These are phyloP conservation scores for Metarhizium album DNA, from an alignment of 2,329 filamentous ascomycete genomes.

Conservation along the genomic window DNA sequence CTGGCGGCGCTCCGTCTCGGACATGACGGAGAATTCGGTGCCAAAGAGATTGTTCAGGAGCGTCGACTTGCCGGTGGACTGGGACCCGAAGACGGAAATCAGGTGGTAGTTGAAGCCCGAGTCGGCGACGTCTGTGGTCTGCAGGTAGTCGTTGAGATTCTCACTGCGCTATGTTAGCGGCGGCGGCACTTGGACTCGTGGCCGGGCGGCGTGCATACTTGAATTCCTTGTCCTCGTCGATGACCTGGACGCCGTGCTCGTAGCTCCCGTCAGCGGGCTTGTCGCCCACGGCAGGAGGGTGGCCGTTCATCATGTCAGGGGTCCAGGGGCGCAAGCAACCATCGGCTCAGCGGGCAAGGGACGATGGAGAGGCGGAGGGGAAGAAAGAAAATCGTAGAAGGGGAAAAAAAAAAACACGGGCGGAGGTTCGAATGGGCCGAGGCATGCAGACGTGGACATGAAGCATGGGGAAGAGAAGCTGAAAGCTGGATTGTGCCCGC, in stretches of 20 bases:
- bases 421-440: slow-evolving; percentile 1
- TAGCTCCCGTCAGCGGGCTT: slow-evolving; percentile 56
- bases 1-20: slow-evolving; percentile 84
- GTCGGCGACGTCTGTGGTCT: slow-evolving; percentile 66
- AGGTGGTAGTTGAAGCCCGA: slow-evolving; percentile 98
- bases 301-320: slow-evolving; percentile 54
- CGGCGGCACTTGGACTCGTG: not conserved
- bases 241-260: slow-evolving; percentile 91
- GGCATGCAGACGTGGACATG: not conserved
- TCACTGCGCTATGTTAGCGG: slow-evolving; percentile 38
- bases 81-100: slow-evolving; percentile 96
- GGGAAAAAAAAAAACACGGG: not conserved
- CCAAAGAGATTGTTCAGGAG: slow-evolving; percentile 92
- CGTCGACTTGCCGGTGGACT: slow-evolving; percentile 97
- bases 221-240: slow-evolving; percentile 87
- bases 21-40: slow-evolving; percentile 96
- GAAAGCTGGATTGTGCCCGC: not conserved
- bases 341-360: not conserved
- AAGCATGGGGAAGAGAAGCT: not conserved
- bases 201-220: slow-evolving; percentile 51
- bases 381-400: not conserved
- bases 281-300: slow-evolving; percentile 65
- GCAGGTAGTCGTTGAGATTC: slow-evolving; percentile 72
- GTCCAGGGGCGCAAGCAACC: slow-evolving; percentile 6
- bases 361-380: not conserved